A percentile compares a stretch with the other conserved stretches of the same genome.
phyloP scores from a whole-genome alignment of 1,284 basidiomycete genomes.

The Melampsora larici-populina region DNA sequence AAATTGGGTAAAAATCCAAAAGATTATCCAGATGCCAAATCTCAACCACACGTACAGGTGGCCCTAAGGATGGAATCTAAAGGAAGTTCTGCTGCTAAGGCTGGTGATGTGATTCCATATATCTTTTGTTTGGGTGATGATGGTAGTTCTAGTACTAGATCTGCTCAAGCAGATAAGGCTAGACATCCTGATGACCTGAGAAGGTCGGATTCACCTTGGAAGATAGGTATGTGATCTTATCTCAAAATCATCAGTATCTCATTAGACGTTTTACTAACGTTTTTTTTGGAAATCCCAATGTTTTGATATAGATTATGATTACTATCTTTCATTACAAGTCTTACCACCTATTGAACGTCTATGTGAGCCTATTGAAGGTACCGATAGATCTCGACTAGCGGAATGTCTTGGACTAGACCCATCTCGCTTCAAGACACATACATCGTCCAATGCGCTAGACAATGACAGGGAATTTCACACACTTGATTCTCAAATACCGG shows the following conservation, averaged over 20 bases:
- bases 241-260: slow-evolving; percentile 3
- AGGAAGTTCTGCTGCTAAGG: slow-evolving; percentile 69
- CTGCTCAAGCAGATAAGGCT: slow-evolving; percentile 81
- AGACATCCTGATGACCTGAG: slow-evolving; percentile 90
- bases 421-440: slow-evolving; percentile 64
- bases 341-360: slow-evolving; percentile 90
- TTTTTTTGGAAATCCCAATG: not conserved
- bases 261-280: not conserved
- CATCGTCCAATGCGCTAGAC: slow-evolving; percentile 56
- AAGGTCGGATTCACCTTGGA: slow-evolving; percentile 64
- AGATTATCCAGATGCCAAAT: slow-evolving; percentile 92
- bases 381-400: slow-evolving; percentile 82
- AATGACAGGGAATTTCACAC: slow-evolving; percentile 69
- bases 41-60: slow-evolving; percentile 94
- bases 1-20: slow-evolving; percentile 90
- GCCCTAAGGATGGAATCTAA: slow-evolving; percentile 84
- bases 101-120: slow-evolving; percentile 93
- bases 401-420: slow-evolving; percentile 94
- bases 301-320: slow-evolving; percentile 69
- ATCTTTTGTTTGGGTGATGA: slow-evolving; percentile 81
- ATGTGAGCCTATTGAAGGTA: slow-evolving; percentile 94
- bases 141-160: slow-evolving; percentile 66
- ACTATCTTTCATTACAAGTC: slow-evolving; percentile 87
- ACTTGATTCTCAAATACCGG: slow-evolving; percentile 85
- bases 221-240: slow-evolving; percentile 64